Evolutionary conservation across 208 protist genomes (phyloP), one percentile per base, ranked within the genome.

Genomic region (Wallacemonas sp.): DNA sequence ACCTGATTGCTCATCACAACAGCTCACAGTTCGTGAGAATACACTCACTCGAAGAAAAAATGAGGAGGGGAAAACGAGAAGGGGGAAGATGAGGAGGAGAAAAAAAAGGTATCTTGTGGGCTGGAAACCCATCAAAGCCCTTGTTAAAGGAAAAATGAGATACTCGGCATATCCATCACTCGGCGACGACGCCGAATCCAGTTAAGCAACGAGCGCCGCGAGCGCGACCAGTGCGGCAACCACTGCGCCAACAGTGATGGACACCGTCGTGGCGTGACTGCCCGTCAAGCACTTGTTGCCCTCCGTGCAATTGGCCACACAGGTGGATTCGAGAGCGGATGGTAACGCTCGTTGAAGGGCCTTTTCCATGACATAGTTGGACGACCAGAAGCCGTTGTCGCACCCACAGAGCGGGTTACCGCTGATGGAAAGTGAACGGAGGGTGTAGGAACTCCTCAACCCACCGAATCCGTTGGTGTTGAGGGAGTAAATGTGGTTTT

Each of bases 381-480:
- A 32, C 11, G 6, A 9, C 27, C 49, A 67, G 26, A 11, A 30
- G 21, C 21, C 33, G 2, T 5, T 56, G 12, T 34, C 29, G 26
- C 65, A 70, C 32, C 65, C 65, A 34, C 56, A 64, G 24, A 64
- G 24, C 2, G 43, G 19, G 34, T 63, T 70, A 36, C 47, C 56
- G 33, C 5, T 2, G 34, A 74, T 12, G 38, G 65, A 44, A 9
- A 65, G 11, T 1, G 1, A 23, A 0, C 38, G 44, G 29, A 76
- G 70, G 9, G 56, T 44, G 26, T 9, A 21, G 11, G 47, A 24
- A 2, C 9, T 33, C 21, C 21, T 4, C 47, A 55, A 16, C 9
- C 2, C 6, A 16, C 47, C 26, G 26, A 55, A 55, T 12, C 26
- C n/a, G 11, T 55, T n/a, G 26, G 24, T 30, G 26, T 27, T 55